Conservation (phyloP, 129 eudicot genomes). For the Glebionis coronaria region DNA sequence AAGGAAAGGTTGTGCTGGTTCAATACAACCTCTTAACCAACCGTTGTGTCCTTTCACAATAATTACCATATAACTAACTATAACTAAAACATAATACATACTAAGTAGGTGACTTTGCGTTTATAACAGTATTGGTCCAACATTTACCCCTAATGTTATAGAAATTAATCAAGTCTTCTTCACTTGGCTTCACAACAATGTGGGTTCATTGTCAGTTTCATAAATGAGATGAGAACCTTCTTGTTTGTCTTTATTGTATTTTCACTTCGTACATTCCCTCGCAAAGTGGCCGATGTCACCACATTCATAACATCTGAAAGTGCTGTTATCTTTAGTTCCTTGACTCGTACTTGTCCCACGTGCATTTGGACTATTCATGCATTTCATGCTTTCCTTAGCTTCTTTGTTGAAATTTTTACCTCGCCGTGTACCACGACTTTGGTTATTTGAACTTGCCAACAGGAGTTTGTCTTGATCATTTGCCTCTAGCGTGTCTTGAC, state of each 20-base stretch:
- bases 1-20: too few species aligned
- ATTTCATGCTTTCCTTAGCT: neutral
- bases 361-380: neutral
- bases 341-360: neutral
- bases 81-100: too few species aligned
- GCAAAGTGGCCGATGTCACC: neutral
- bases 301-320: neutral
- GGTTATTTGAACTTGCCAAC: neutral
- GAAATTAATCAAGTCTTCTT: too few species aligned
- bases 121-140: too few species aligned
- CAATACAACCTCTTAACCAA: too few species aligned
- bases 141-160: too few species aligned
- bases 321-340: neutral
- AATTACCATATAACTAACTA: too few species aligned
- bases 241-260: neutral
- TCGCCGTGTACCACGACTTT: neutral
- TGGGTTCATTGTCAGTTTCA: neutral
- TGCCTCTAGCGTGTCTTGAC: neutral
- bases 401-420: neutral
- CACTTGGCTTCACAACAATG: neutral
- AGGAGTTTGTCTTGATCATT: neutral
- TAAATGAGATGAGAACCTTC: neutral
- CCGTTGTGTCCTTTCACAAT: too few species aligned
- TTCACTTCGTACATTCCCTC: neutral
- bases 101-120: too few species aligned